These are phyloP conservation scores for Phytopythium aichiense DNA, from an alignment of 352 stramenopile species.

Conservation along the genomic window DNA sequence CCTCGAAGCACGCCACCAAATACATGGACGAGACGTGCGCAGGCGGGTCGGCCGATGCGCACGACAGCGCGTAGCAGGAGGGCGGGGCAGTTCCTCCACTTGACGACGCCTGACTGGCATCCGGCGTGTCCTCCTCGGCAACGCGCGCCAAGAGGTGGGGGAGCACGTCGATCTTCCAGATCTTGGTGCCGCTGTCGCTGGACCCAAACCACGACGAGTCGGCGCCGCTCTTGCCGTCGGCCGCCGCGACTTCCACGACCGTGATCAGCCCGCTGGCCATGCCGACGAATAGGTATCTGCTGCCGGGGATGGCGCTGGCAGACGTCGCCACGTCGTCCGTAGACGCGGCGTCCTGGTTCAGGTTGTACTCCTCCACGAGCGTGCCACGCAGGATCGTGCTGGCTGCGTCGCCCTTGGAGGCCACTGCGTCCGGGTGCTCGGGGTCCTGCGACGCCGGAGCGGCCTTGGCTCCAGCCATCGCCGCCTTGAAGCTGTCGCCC, in stretches of 20 bases:
- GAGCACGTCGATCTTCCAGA: constrained; percentile 81
- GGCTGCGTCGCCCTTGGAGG: constrained; percentile 1
- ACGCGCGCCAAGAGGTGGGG: constrained; percentile 29
- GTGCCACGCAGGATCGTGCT: constrained; percentile 8
- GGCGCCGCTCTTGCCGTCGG: background rate
- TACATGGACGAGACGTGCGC: constrained; percentile 29
- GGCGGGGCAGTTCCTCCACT: constrained; percentile 6
- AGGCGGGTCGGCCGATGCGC: constrained; percentile 34
- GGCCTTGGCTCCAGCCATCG: background rate
- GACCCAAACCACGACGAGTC: constrained; percentile 30
- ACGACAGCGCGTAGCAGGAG: constrained; percentile 55
- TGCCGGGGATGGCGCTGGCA: constrained; percentile 43
- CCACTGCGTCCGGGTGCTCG: background rate
- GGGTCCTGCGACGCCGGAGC: background rate
- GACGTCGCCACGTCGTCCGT: constrained; percentile 42
- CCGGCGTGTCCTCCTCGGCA: background rate
- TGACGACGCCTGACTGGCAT: background rate
- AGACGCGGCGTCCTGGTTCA: constrained; percentile 56
- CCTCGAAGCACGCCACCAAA: constrained; percentile 68
- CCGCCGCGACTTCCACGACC: constrained; percentile 47
- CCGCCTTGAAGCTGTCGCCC: background rate
- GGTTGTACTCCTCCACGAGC: constrained; percentile 48
- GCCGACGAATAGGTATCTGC: constrained; percentile 64
- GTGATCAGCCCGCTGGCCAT: constrained; percentile 71
- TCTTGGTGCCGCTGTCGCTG: constrained; percentile 20